Percentiles rank a stretch among this genome's conserved stretches.
These are phyloP conservation scores for Cladophialophora carrionii DNA, from an alignment of 2,329 filamentous ascomycete genomes.

Conservation along the genomic window DNA sequence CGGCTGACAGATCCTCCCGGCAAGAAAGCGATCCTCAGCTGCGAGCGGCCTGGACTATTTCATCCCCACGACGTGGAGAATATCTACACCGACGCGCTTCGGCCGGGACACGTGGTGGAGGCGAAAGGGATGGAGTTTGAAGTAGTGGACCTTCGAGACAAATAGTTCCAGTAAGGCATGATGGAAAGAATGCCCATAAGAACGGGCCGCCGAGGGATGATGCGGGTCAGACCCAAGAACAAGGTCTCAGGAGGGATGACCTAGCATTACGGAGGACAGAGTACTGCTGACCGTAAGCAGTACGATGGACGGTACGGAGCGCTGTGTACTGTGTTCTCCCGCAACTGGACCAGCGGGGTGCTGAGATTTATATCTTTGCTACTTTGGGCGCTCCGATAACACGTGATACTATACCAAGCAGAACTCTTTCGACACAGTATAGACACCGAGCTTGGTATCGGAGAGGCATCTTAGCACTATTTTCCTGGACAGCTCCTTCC, in stretches of 20 bases:
- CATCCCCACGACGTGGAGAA: constrained; percentile 74
- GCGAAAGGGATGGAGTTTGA: constrained; percentile 68
- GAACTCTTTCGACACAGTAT: neutral
- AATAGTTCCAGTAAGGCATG: constrained; percentile 11
- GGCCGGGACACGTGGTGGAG: constrained; percentile 73
- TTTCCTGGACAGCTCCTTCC: neutral
- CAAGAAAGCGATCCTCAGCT: constrained; percentile 79
- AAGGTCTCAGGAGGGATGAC: neutral
- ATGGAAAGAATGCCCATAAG: neutral
- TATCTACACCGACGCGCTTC: constrained; percentile 74
- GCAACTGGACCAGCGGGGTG: constrained; percentile 7
- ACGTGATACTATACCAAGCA: neutral
- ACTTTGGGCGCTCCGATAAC: neutral
- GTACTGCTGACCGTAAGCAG: neutral
- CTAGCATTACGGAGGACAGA: too few species aligned
- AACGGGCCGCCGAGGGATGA: constrained; percentile 7
- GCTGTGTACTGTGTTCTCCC: neutral
- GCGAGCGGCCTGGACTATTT: constrained; percentile 77
- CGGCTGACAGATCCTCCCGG: constrained; percentile 91
- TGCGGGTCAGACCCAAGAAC: constrained; percentile 14
- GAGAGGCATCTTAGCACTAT: neutral
- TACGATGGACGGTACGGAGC: neutral
- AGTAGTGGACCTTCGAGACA: constrained; percentile 63
- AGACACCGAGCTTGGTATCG: neutral
- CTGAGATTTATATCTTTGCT: neutral